phyloP scores from a whole-genome alignment of 768 basidiomycete genomes.

The Daedaleopsis nitida region DNA sequence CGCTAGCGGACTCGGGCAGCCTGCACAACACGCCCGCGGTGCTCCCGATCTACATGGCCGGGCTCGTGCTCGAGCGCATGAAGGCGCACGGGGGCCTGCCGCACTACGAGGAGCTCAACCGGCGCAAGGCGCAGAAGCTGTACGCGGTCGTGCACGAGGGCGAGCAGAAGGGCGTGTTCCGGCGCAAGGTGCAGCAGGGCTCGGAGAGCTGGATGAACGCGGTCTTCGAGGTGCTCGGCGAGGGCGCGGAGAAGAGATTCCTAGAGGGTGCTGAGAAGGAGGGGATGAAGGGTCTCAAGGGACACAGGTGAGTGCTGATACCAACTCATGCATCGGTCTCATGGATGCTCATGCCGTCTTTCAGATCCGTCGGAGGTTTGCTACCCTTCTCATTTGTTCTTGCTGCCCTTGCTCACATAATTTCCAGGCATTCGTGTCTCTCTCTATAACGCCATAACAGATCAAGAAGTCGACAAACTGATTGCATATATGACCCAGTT shows the following conservation, averaged over 20 bases:
- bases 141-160: constrained; percentile 76
- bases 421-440: constrained; percentile 52
- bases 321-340: not conserved
- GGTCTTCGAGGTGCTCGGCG: constrained; percentile 77
- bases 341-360: not conserved
- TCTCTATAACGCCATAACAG: constrained; percentile 60
- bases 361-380: constrained; percentile 44
- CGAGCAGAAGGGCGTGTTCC: constrained; percentile 68
- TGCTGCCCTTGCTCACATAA: constrained; percentile 3
- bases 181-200: constrained; percentile 68
- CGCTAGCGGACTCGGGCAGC: constrained; percentile 70
- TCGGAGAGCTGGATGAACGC: constrained; percentile 96
- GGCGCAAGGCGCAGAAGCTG: constrained; percentile 73
- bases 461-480: constrained; percentile 44
- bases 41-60: constrained; percentile 87
- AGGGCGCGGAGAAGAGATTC: constrained; percentile 75
- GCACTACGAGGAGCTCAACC: constrained; percentile 67
- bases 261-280: constrained; percentile 75
- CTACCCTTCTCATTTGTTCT: not conserved
- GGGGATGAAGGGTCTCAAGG: constrained; percentile 87
- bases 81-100: constrained; percentile 63
- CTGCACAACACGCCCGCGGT: constrained; percentile 94
- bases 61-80: constrained; percentile 78
- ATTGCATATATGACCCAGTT: constrained; percentile 33
- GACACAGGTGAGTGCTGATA: constrained; percentile 72